Percentiles rank a stretch among this genome's conserved stretches.
These are phyloP conservation scores for Russula virescens DNA, from an alignment of 768 basidiomycete species.

Conservation along the genomic window DNA sequence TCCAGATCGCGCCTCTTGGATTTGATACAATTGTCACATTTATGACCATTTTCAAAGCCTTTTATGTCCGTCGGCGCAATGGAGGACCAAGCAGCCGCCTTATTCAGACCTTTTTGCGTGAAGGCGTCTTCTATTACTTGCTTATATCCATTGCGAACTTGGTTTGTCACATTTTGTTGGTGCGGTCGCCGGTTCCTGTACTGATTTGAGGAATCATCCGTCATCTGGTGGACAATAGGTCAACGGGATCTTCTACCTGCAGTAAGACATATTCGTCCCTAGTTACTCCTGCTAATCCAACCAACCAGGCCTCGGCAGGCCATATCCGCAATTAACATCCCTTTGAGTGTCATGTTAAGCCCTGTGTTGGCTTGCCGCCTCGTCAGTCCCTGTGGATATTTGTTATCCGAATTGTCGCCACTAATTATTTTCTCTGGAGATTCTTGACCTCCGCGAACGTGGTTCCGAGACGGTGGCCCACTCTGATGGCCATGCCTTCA, in stretches of 20 bases:
- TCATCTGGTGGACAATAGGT: conserved; percentile 35
- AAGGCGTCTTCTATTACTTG: conserved; percentile 83
- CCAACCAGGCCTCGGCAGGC: conserved; percentile 63
- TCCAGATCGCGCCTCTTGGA: conserved; percentile 69
- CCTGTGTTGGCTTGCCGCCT: conserved; percentile 76
- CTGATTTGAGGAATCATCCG: conserved; percentile 5
- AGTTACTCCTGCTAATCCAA: conserved; percentile 20
- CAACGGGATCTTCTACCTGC: conserved; percentile 83
- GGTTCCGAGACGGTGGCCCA: conserved; percentile 74
- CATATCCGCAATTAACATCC: conserved; percentile 80
- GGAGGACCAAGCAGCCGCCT: conserved; percentile 73
- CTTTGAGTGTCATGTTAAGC: conserved; percentile 77
- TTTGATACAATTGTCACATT: conserved; percentile 77
- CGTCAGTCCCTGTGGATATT: conserved; percentile 33
- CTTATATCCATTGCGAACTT: conserved; percentile 83
- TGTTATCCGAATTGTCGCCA: neutral
- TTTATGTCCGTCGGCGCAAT: conserved; percentile 66
- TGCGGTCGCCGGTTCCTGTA: neutral
- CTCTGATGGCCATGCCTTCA: conserved; percentile 34
- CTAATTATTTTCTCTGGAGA: conserved; percentile 35
- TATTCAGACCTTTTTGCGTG: conserved; percentile 79
- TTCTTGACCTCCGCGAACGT: conserved; percentile 76
- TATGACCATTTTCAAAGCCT: conserved; percentile 77
- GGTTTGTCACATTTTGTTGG: conserved; percentile 30
- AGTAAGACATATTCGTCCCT: conserved; percentile 40